Percentiles rank a stretch among this genome's conserved stretches.
phyloP scores from a whole-genome alignment of 2,329 filamentous ascomycete species.

The Colletotrichum magnum region DNA sequence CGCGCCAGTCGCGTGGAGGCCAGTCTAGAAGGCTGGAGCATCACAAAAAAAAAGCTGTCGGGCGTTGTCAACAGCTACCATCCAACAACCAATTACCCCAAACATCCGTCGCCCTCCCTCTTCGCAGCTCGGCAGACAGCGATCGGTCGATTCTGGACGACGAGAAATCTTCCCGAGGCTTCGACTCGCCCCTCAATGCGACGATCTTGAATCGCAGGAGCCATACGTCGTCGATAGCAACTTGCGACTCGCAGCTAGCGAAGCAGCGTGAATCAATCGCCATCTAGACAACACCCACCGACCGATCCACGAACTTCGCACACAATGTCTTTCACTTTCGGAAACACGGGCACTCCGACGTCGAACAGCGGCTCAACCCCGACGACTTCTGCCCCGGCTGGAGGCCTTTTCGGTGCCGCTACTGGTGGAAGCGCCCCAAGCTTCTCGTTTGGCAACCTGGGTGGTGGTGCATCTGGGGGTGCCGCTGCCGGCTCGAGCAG shows the following conservation, averaged over 20 bases:
- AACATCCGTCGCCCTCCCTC: conserved; percentile 3
- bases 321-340: conserved; percentile 59
- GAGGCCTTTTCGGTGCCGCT: conserved; percentile 56
- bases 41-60: conserved; percentile 39
- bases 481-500: conserved; percentile 45
- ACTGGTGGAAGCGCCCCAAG: conserved; percentile 47
- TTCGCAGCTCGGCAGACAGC: conserved; percentile 7
- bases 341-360: conserved; percentile 46
- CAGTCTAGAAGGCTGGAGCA: conserved; percentile 38
- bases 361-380: conserved; percentile 40
- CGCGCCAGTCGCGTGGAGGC: conserved; percentile 40
- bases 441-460: conserved; percentile 59
- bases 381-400: conserved; percentile 55
- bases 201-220: conserved; percentile 20
- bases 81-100: conserved; percentile 8
- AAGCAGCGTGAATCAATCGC: conserved; percentile 8
- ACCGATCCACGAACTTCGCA: conserved; percentile 10
- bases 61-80: conserved; percentile 31
- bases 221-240: conserved; percentile 10
- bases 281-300: conserved; percentile 22
- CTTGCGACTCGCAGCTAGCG: conserved; percentile 20
- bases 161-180: neutral
- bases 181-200: conserved; percentile 35
- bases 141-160: conserved; percentile 2
- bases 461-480: conserved; percentile 35